Percentiles rank a stretch among this genome's conserved stretches.
Conservation (phyloP, 768 basidiomycete genomes). For the Tremella fuciformis region DNA sequence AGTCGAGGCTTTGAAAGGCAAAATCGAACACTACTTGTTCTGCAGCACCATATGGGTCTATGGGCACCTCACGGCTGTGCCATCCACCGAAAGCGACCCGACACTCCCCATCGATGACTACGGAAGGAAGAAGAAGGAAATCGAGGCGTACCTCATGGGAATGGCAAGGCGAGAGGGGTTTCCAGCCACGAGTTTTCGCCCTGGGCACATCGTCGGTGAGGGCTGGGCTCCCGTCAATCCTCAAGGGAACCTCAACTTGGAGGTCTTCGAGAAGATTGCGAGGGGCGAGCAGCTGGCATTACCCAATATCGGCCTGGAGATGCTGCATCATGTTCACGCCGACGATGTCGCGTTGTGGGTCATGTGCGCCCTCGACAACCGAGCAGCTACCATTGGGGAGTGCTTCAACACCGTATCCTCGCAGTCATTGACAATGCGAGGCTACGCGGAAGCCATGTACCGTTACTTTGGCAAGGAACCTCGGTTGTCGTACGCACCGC, state of each 20-base stretch:
- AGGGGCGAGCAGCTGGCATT: conserved; percentile 6
- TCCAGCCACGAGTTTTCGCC: conserved; percentile 13
- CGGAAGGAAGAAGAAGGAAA: conserved; percentile 10
- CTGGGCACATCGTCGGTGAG: conserved; percentile 13
- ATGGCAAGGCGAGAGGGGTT: conserved; percentile 3
- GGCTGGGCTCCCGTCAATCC: conserved; percentile 12
- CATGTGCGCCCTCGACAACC: conserved; percentile 9
- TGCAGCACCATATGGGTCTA: conserved; percentile 20
- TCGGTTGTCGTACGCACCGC: neutral
- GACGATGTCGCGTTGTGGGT: conserved; percentile 9
- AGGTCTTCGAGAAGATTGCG: conserved; percentile 2
- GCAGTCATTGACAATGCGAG: conserved; percentile 9
- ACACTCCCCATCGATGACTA: conserved; percentile 11
- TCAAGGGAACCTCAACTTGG: conserved; percentile 10
- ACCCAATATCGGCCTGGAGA: conserved; percentile 12
- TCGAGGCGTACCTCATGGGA: conserved; percentile 8
- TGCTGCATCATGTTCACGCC: conserved; percentile 15
- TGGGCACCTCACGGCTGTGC: conserved; percentile 7
- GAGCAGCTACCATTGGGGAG: conserved; percentile 7
- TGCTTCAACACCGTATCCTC: conserved; percentile 12
- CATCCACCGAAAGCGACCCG: conserved; percentile 1
- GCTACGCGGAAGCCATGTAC: conserved; percentile 13
- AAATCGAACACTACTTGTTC: conserved; percentile 15
- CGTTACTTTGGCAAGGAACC: conserved; percentile 7
- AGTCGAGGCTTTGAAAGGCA: conserved; percentile 9